Evolutionary conservation across 352 stramenopile species (phyloP), one percentile per base, ranked within the genome.

Genomic region (Plasmopara halstedii): DNA sequence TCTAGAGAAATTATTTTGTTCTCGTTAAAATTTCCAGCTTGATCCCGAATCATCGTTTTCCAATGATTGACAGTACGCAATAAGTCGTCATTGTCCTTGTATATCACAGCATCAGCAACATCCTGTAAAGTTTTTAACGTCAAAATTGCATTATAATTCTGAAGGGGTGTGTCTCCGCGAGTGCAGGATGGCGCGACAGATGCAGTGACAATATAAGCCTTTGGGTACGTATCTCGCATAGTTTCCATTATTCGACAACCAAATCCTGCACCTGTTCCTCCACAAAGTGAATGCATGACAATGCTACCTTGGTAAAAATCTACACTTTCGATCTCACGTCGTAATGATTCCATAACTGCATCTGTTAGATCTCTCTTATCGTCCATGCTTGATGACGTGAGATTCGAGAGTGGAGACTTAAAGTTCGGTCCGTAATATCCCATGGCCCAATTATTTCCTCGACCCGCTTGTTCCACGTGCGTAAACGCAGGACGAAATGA

Each of bases 391-490:
- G 58, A 5, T 10, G 50, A 72, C 53, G 71, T 62, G 49, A 83
- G 67, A 4, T 14, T 34, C 9, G 51, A 37, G 6, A 32, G 14
- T 35, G 51, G 51, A 35, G 56, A 13, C 31, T 58, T 50, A 40
- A 53, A 15, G 26, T 53, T 58, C 29, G 56, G 56, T 19, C 51
- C 56, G 22, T 58, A 73, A 62, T 85, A 95, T 2, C 83, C 83
- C 80, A 93, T 95, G 7, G 82, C 82, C 83, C 83, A 95, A 62
- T 94, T 94, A 52, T 95, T 95, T 41, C 77, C 82, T 39, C 83
- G 82, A 13, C 83, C 83, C 19, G 68, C 61, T 27, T 88, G 76
- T 39, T 88, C 74, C 26, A 72, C 62, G 38, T 82, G 74, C 11
- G 64, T 58, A 41, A 76, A 63, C 20, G 74, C 65, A 3, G 76